A percentile compares a stretch with the other conserved stretches of the same genome.
These are phyloP conservation scores for Ogataea haglerorum DNA, from an alignment of 805 yeast species.

Conservation along the genomic window DNA sequence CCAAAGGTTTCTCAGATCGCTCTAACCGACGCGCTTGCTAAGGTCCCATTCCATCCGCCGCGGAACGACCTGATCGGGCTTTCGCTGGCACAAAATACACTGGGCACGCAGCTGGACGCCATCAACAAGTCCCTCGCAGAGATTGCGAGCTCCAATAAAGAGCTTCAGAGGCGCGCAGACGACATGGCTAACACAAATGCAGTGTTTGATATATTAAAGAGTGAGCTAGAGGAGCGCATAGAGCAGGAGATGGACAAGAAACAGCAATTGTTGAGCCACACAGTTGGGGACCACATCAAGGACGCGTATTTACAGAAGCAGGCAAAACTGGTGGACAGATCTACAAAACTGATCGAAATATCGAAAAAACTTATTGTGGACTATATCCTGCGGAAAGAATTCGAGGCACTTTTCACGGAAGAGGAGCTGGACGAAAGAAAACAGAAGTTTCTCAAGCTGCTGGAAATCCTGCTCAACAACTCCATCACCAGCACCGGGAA, in stretches of 20 bases:
- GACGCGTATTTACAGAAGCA: conserved; percentile 12
- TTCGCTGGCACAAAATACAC: conserved; percentile 23
- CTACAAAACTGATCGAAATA: conserved; percentile 22
- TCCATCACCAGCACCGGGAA: conserved; percentile 17
- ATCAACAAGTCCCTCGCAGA: conserved; percentile 5
- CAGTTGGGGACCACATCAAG: conserved; percentile 1
- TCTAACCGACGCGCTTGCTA: conserved; percentile 23
- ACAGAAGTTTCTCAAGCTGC: conserved; percentile 24
- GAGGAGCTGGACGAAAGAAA: conserved; percentile 21
- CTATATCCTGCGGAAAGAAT: conserved; percentile 27
- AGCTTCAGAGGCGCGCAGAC: not conserved
- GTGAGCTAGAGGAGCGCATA: conserved; percentile 9
- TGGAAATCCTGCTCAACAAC: conserved; percentile 33
- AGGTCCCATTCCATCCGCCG: conserved; percentile 29
- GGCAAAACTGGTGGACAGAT: conserved; percentile 16
- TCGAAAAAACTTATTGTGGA: conserved; percentile 28
- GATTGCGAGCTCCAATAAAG: conserved; percentile 1
- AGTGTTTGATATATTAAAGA: conserved; percentile 7
- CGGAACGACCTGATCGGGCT: conserved; percentile 28
- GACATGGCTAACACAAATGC: conserved; percentile 7
- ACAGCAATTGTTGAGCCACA: conserved; percentile 5
- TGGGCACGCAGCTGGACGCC: conserved; percentile 13
- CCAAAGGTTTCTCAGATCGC: conserved; percentile 17
- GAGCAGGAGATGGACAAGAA: conserved; percentile 7
- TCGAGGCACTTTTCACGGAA: conserved; percentile 20